phyloP scores from a whole-genome alignment of 495 filamentous ascomycete species.

The Aspergillus affinis region DNA sequence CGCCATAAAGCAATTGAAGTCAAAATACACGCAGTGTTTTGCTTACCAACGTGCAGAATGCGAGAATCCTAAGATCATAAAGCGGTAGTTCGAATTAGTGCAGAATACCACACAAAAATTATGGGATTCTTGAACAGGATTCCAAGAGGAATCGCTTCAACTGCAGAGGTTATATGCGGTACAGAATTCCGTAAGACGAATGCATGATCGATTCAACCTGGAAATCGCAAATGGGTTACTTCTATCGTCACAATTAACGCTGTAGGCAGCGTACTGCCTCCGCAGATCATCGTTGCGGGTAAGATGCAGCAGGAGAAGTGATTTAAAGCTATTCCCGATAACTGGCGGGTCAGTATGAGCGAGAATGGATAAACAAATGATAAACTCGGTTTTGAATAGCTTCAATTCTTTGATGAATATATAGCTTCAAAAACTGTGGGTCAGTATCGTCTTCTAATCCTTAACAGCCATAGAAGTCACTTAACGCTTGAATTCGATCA shows the following conservation, averaged over 20 bases:
- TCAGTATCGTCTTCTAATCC: conserved; percentile 2
- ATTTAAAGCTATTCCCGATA: too few species aligned
- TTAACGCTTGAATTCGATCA: too few species aligned
- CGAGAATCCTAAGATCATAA: neutral
- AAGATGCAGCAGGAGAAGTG: too few species aligned
- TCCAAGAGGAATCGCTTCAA: neutral
- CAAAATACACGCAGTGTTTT: neutral
- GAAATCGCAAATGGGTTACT: too few species aligned
- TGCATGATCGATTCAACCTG: neutral
- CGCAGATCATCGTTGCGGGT: too few species aligned
- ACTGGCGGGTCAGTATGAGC: conserved; percentile 1
- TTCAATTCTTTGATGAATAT: conserved; percentile 4
- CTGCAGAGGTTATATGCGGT: conserved; percentile 2
- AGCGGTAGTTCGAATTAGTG: conserved; percentile 2
- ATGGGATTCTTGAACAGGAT: conserved; percentile 6
- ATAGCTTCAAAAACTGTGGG: conserved; percentile 1
- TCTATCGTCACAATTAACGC: too few species aligned
- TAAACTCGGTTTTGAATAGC: neutral
- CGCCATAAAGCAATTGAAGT: too few species aligned
- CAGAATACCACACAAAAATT: too few species aligned
- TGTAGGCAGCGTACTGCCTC: too few species aligned
- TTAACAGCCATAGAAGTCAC: neutral
- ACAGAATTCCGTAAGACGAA: neutral
- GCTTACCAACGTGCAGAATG: conserved; percentile 1
- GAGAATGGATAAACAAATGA: neutral